phyloP scores from a whole-genome alignment of 2,329 filamentous ascomycete genomes.

The Colletotrichum orchidophilum region DNA sequence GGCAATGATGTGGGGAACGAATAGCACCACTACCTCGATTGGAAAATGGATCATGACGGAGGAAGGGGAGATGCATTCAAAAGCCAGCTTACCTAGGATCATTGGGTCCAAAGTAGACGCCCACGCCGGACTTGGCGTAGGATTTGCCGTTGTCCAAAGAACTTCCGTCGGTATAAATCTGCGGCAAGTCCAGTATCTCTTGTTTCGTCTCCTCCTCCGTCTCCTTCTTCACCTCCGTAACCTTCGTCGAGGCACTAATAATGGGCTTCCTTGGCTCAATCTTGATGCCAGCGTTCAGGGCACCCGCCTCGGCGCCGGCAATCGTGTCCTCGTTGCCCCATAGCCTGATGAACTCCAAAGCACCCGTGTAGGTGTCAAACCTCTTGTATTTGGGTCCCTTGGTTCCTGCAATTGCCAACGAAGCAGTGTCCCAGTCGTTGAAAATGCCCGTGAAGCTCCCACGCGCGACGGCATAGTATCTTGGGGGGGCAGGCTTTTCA shows the following conservation, averaged over 20 bases:
- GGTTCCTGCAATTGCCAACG: constrained; percentile 78
- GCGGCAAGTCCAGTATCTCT: constrained; percentile 45
- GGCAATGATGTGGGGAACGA: background rate
- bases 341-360: constrained; percentile 76
- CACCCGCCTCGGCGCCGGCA: constrained; percentile 35
- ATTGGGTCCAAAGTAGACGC: constrained; percentile 68
- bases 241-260: background rate
- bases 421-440: constrained; percentile 73
- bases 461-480: constrained; percentile 70
- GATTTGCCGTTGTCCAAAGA: constrained; percentile 65
- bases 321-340: constrained; percentile 56
- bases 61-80: background rate
- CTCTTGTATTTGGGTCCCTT: constrained; percentile 76
- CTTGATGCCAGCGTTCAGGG: background rate
- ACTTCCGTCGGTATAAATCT: constrained; percentile 72
- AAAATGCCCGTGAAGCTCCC: constrained; percentile 69
- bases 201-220: constrained; percentile 36
- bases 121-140: constrained; percentile 67
- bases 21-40: background rate
- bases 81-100: constrained; percentile 59
- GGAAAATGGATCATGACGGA: background rate
- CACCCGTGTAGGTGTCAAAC: constrained; percentile 75
- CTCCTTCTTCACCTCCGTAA: constrained; percentile 30
- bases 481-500: constrained; percentile 50
- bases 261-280: constrained; percentile 1